Percentiles rank a stretch among this genome's conserved stretches.
Conservation (phyloP, 2,329 filamentous ascomycete species). For the Cladophialophora carrionii region DNA sequence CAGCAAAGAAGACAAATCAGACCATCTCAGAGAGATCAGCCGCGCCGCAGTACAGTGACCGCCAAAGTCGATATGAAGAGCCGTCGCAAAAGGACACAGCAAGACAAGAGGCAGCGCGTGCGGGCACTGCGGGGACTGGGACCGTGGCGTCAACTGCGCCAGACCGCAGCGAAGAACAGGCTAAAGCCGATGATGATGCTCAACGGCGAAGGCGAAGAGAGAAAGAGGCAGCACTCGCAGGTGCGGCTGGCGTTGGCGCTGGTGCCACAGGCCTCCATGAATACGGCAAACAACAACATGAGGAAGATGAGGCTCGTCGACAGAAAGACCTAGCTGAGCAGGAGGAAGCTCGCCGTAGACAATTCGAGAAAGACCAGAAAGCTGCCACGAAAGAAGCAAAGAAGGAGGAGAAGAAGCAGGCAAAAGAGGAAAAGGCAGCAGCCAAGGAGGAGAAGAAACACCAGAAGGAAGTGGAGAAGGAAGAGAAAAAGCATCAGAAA, state of each 20-base stretch:
- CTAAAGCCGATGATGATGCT: neutral
- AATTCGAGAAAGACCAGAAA: slow-evolving; percentile 32
- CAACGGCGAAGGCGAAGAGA: neutral
- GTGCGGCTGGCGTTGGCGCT: slow-evolving; percentile 23
- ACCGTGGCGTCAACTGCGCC: neutral
- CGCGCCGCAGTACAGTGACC: slow-evolving; percentile 2
- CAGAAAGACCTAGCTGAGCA: slow-evolving; percentile 34
- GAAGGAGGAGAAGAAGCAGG: slow-evolving; percentile 32
- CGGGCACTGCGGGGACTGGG: neutral
- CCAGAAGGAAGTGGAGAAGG: slow-evolving; percentile 24
- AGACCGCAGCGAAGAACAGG: neutral
- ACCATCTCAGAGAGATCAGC: neutral
- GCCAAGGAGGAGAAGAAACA: slow-evolving; percentile 26
- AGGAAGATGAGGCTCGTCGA: slow-evolving; percentile 25
- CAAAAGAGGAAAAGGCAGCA: slow-evolving; percentile 32
- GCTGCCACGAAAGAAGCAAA: slow-evolving; percentile 29
- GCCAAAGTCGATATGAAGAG: neutral
- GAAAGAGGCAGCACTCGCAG: slow-evolving; percentile 24
- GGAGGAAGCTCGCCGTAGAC: slow-evolving; percentile 31
- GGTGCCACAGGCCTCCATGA: slow-evolving; percentile 33
- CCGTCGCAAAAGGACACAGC: slow-evolving; percentile 7
- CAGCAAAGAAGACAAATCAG: neutral
- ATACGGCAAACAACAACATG: slow-evolving; percentile 24
- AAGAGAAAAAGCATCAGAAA: slow-evolving; percentile 15
- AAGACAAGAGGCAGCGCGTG: neutral